These are phyloP conservation scores for Sonneratia alba DNA, from an alignment of 345 rosid genomes.

Conservation along the genomic window DNA sequence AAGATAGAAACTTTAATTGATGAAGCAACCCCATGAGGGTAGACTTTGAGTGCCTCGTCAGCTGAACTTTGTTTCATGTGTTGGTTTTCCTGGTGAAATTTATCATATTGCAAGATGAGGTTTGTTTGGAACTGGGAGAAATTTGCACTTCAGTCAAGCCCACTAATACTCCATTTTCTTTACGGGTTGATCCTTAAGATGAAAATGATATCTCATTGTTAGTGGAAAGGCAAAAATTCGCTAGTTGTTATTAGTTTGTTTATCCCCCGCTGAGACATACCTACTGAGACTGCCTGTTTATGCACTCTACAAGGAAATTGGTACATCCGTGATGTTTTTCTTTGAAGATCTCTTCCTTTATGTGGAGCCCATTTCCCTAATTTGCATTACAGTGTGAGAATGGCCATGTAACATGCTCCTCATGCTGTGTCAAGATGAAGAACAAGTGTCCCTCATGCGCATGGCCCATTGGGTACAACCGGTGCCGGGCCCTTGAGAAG, in stretches of 20 bases:
- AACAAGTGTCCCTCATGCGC: constrained; percentile 46
- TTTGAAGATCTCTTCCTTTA: neutral
- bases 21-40: neutral
- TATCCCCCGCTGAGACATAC: neutral
- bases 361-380: neutral
- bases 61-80: neutral
- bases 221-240: neutral
- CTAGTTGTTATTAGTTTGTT: neutral
- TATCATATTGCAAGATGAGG: neutral
- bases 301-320: neutral
- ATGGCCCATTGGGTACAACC: constrained; percentile 38
- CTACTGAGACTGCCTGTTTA: neutral
- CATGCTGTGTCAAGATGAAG: constrained; percentile 36
- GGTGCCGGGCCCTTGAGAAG: constrained; percentile 53
- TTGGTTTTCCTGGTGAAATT: neutral
- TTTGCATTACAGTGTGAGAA: constrained; percentile 44
- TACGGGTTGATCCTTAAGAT: neutral
- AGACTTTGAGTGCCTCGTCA: neutral
- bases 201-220: neutral
- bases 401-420: constrained; percentile 52
- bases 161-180: neutral
- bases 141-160: neutral
- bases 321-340: neutral
- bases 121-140: neutral
- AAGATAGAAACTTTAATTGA: too few relatives aligned